These are phyloP conservation scores for Aspergillus felis DNA, from an alignment of 2,329 filamentous ascomycete species.

Conservation along the genomic window DNA sequence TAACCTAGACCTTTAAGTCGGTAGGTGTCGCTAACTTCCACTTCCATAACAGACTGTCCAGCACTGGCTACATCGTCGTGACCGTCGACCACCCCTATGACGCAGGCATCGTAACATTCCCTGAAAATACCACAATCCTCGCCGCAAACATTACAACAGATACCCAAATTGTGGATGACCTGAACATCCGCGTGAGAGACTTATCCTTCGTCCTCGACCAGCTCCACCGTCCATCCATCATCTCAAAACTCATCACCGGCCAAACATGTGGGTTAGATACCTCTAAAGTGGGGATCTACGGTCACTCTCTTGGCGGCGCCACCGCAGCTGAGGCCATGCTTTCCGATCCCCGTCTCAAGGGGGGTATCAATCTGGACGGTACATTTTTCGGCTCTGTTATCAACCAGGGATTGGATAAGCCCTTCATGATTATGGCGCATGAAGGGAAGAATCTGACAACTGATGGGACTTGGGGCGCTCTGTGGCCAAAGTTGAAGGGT, in stretches of 20 bases:
- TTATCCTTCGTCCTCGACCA: slow-evolving; percentile 1
- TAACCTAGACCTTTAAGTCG: neutral
- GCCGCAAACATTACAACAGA: slow-evolving; percentile 6
- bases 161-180: neutral
- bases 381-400: slow-evolving; percentile 17
- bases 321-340: slow-evolving; percentile 22
- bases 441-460: neutral
- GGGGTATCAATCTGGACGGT: slow-evolving; percentile 36
- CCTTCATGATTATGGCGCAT: slow-evolving; percentile 48
- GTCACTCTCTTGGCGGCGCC: slow-evolving; percentile 37
- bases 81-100: slow-evolving; percentile 37
- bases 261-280: slow-evolving; percentile 2
- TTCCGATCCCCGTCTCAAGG: slow-evolving; percentile 20
- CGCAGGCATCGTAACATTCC: slow-evolving; percentile 30
- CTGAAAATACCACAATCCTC: slow-evolving; percentile 18
- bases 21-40: neutral
- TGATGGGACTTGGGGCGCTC: slow-evolving; percentile 4
- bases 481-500: slow-evolving; percentile 8
- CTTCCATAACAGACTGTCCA: slow-evolving; percentile 8
- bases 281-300: slow-evolving; percentile 19
- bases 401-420: slow-evolving; percentile 48
- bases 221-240: neutral
- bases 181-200: slow-evolving; percentile 2
- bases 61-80: slow-evolving; percentile 31
- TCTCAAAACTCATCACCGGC: neutral